phyloP scores from a whole-genome alignment of 225 moss, liverwort and hornwort species.

The Pseudoscleropodium purum region DNA sequence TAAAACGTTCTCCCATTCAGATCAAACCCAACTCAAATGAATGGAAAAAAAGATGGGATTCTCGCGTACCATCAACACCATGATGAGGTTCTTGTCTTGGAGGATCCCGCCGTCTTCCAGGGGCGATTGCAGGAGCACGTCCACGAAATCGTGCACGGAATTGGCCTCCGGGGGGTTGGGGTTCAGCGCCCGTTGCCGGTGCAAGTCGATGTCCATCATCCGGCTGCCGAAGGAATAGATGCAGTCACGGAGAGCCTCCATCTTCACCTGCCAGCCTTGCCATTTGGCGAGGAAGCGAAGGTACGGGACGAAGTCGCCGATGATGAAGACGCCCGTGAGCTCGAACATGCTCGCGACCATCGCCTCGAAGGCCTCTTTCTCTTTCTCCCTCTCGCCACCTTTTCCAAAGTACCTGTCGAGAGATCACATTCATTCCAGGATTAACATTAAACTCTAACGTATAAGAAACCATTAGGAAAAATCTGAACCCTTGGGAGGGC shows the following conservation, averaged over 20 bases:
- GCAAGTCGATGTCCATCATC: slow-evolving; percentile 1
- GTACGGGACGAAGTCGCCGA: slow-evolving; percentile 16
- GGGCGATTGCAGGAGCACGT: slow-evolving; percentile 1
- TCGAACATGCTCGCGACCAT: not conserved
- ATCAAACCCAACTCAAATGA: not conserved
- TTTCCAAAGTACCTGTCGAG: not conserved
- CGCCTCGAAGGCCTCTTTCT: not conserved
- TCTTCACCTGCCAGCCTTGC: slow-evolving; percentile 12
- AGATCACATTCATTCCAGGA: not conserved
- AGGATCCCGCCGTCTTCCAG: not conserved
- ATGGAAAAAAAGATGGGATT: not conserved
- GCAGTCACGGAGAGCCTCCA: not conserved
- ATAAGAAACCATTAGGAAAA: too few species aligned
- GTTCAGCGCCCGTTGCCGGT: not conserved
- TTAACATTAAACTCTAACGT: too few species aligned
- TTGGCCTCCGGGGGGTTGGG: not conserved
- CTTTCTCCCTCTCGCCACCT: not conserved
- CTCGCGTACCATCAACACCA: not conserved
- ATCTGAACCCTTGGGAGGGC: too few species aligned
- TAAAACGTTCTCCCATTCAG: not conserved
- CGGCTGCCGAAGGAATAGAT: not conserved
- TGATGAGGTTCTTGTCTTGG: not conserved
- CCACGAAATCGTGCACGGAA: not conserved
- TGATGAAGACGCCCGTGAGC: not conserved
- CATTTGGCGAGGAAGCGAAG: slow-evolving; percentile 5